Evolutionary conservation across 371 early-diverging fungal species (phyloP).

Genomic region (Coemansia sp.): DNA sequence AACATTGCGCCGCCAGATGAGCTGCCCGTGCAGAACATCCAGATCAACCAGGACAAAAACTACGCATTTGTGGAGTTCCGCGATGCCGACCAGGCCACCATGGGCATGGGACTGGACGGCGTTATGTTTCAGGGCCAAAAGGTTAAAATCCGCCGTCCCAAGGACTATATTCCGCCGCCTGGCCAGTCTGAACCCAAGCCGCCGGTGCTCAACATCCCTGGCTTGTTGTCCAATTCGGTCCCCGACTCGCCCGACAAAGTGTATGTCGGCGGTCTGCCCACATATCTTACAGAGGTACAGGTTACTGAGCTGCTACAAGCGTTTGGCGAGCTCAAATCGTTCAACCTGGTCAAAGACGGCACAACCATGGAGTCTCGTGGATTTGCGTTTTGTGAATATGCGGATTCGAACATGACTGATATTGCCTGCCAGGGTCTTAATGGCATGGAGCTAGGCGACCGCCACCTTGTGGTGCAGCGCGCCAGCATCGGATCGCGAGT

Average conservation of each 20-base stretch:
- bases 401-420: constrained; percentile 85
- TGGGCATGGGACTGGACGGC: constrained; percentile 91
- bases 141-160: constrained; percentile 91
- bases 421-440: constrained; percentile 92
- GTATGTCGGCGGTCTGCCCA: constrained; percentile 91
- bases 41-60: constrained; percentile 89
- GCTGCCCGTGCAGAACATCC: constrained; percentile 71
- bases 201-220: constrained; percentile 57
- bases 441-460: constrained; percentile 93
- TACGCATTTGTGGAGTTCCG: constrained; percentile 96
- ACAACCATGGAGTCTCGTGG: constrained; percentile 84
- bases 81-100: constrained; percentile 84
- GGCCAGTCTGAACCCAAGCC: constrained; percentile 54
- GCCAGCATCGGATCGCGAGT: constrained; percentile 80
- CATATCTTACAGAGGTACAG: constrained; percentile 88
- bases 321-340: constrained; percentile 90
- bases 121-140: constrained; percentile 78
- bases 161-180: constrained; percentile 82
- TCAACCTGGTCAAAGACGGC: constrained; percentile 88
- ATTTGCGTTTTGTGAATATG: constrained; percentile 95
- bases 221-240: constrained; percentile 77
- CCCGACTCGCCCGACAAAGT: constrained; percentile 91
- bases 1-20: constrained; percentile 61
- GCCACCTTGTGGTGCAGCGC: constrained; percentile 90
- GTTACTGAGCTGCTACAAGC: constrained; percentile 88